phyloP scores from a whole-genome alignment of 2,329 filamentous ascomycete genomes.

The Chalara sp. region DNA sequence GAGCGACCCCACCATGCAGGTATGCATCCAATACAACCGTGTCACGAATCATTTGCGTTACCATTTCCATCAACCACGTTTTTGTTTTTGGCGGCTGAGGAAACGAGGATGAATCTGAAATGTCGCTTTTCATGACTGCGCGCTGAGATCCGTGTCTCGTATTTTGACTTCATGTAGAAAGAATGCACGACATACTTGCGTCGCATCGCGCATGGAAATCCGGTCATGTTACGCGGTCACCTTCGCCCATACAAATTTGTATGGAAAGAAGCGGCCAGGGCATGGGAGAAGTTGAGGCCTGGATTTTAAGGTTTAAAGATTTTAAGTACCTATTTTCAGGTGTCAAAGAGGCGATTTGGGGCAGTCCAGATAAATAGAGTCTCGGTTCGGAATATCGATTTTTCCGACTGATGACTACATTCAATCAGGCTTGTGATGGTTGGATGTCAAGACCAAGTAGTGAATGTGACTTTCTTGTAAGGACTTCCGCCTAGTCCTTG shows the following conservation, averaged over 20 bases:
- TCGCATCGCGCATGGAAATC: constrained; percentile 21
- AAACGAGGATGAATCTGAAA: no score
- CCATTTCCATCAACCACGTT: no score
- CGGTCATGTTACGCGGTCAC: constrained; percentile 26
- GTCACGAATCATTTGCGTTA: no score
- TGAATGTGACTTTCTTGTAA: neutral
- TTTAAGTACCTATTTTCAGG: constrained; percentile 13
- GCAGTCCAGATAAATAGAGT: neutral
- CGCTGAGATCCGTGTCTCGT: no score
- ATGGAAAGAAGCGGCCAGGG: constrained; percentile 18
- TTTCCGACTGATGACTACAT: neutral
- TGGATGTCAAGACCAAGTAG: neutral
- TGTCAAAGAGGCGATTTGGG: neutral
- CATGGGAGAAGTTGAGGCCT: neutral
- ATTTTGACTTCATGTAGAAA: neutral
- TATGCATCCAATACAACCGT: no score
- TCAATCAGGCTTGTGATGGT: neutral
- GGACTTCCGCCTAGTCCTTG: neutral
- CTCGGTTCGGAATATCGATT: neutral
- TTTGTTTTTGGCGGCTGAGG: no score
- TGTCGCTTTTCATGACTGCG: no score
- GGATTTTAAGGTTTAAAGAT: constrained; percentile 1
- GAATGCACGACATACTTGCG: constrained; percentile 25
- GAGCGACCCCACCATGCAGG: no score
- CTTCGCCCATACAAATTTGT: constrained; percentile 18